Conservation (phyloP, 1,284 basidiomycete species). For the Microbotryum intermedium region DNA sequence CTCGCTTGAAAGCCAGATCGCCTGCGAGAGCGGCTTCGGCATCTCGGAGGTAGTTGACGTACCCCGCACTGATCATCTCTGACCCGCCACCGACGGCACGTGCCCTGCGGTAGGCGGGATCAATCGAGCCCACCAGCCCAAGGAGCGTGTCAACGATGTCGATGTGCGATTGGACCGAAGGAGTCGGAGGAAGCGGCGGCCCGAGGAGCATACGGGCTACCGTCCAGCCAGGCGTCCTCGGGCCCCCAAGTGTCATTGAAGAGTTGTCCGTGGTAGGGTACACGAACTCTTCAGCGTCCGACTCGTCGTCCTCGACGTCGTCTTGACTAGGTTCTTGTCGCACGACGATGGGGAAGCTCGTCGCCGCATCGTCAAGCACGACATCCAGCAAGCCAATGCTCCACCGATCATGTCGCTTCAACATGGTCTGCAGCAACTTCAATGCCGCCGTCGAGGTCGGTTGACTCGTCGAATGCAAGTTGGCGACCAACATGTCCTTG, state of each 20-base stretch:
- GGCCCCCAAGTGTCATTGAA: background rate
- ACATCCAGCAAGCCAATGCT: slow-evolving; percentile 59
- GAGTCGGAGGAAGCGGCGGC: background rate
- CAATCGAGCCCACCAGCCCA: slow-evolving; percentile 65
- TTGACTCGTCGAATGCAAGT: slow-evolving; percentile 58
- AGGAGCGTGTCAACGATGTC: slow-evolving; percentile 58
- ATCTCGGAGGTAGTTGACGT: slow-evolving; percentile 73
- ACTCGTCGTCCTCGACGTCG: slow-evolving; percentile 55
- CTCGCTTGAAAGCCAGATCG: slow-evolving; percentile 26
- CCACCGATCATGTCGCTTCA: slow-evolving; percentile 60
- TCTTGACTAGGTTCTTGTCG: slow-evolving; percentile 33
- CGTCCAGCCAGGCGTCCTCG: background rate
- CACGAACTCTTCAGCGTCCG: slow-evolving; percentile 44
- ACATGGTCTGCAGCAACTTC: slow-evolving; percentile 65
- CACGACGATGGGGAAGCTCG: slow-evolving; percentile 55
- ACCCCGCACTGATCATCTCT: slow-evolving; percentile 74
- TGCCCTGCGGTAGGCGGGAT: slow-evolving; percentile 51
- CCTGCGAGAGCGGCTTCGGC: slow-evolving; percentile 56
- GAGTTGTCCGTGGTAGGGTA: slow-evolving; percentile 45
- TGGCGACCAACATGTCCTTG: slow-evolving; percentile 73
- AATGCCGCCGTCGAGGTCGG: slow-evolving; percentile 63
- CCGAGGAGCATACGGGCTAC: slow-evolving; percentile 1
- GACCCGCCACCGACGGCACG: slow-evolving; percentile 39
- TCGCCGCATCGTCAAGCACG: slow-evolving; percentile 59
- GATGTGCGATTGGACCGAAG: slow-evolving; percentile 21